Evolutionary conservation across 1,284 basidiomycete species (phyloP).

Genomic region (Ceratobasidium papillatum): DNA sequence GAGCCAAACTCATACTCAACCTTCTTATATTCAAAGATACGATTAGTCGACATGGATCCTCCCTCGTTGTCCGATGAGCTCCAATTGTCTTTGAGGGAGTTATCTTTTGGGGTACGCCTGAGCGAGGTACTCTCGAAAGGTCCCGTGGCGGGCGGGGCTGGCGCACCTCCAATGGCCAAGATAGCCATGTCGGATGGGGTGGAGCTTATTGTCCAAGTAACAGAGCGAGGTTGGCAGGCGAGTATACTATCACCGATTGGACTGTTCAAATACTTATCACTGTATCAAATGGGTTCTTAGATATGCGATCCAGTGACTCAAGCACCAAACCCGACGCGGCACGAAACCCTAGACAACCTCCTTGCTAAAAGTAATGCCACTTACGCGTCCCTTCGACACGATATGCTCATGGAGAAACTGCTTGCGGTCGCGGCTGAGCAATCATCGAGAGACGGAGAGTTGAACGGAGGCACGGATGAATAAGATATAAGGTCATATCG

Average conservation of each 20-base stretch:
- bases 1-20: not conserved
- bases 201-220: slow-evolving; percentile 16
- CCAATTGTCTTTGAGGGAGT: slow-evolving; percentile 5
- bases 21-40: not conserved
- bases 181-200: slow-evolving; percentile 21
- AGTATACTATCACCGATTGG: not conserved
- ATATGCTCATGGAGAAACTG: slow-evolving; percentile 25
- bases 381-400: slow-evolving; percentile 20
- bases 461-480: not conserved
- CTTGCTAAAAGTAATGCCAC: not conserved
- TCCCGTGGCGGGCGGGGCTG: slow-evolving; percentile 3
- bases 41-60: slow-evolving; percentile 13
- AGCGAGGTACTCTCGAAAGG: slow-evolving; percentile 18
- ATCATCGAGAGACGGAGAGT: not conserved
- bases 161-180: slow-evolving; percentile 35
- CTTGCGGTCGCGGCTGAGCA: slow-evolving; percentile 26
- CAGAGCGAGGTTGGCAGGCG: slow-evolving; percentile 36
- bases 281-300: not conserved
- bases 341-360: slow-evolving; percentile 36
- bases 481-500: not conserved
- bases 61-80: slow-evolving; percentile 33
- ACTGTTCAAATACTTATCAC: not conserved
- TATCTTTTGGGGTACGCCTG: slow-evolving; percentile 25
- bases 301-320: slow-evolving; percentile 32
- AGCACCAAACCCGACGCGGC: slow-evolving; percentile 7